Percentiles rank a stretch among this genome's conserved stretches.
Conservation (phyloP, 192 early-diverging fungal species). For the Mortierella hygrophila region DNA sequence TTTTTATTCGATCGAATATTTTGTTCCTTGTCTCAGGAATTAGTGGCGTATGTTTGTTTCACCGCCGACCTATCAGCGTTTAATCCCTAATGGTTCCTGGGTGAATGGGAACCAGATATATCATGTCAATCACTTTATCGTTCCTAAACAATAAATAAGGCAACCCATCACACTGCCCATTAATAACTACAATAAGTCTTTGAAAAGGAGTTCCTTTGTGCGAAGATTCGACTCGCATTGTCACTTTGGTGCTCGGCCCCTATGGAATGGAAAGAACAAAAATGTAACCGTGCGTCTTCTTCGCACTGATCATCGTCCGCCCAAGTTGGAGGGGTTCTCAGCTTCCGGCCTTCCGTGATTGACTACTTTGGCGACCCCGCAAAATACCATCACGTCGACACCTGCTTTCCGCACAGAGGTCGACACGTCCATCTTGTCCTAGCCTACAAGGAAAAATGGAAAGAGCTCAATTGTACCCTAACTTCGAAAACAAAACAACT, state of each 20-base stretch:
- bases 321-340: no score
- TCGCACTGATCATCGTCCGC: background rate
- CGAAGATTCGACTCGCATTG: background rate
- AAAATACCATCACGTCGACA: background rate
- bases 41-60: background rate
- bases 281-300: background rate
- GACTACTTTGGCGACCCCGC: background rate
- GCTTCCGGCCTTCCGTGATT: background rate
- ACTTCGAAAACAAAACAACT: background rate
- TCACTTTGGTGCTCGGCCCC: background rate
- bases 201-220: background rate
- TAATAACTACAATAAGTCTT: no score
- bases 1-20: background rate
- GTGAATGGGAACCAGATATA: background rate
- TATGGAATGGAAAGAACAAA: background rate
- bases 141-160: background rate
- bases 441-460: background rate
- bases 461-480: background rate
- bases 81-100: background rate
- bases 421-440: no score
- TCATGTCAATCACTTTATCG: background rate
- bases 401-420: no score
- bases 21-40: background rate
- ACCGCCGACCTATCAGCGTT: background rate
- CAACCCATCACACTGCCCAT: background rate